phyloP scores from a whole-genome alignment of 2,329 filamentous ascomycete species.

The Sclerotinia spermophila region DNA sequence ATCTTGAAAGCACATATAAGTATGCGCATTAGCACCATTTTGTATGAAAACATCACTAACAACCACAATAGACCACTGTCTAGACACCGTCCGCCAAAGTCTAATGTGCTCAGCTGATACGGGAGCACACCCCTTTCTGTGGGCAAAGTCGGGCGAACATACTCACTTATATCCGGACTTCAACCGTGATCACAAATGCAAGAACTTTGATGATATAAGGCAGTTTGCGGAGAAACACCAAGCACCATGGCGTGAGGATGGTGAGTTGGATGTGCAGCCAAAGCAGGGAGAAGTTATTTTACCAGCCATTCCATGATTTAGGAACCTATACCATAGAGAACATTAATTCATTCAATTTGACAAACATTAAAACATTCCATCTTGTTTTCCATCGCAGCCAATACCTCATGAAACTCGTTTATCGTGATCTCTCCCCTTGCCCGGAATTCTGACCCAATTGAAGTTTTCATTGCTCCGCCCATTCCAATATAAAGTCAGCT shows the following conservation, averaged over 20 bases:
- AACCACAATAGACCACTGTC: constrained; percentile 43
- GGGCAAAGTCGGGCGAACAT: constrained; percentile 44
- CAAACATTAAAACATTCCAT: neutral
- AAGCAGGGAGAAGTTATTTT: constrained; percentile 26
- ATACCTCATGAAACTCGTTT: neutral
- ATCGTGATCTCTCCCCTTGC: neutral
- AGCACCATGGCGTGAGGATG: constrained; percentile 33
- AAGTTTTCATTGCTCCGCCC: neutral
- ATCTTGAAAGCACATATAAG: constrained; percentile 47
- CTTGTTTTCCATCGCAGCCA: neutral
- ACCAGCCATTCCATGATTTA: constrained; percentile 29
- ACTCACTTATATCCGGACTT: constrained; percentile 49
- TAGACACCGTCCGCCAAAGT: constrained; percentile 52
- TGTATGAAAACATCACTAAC: neutral
- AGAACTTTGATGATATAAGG: constrained; percentile 50
- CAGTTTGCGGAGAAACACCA: constrained; percentile 49
- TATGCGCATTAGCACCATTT: neutral
- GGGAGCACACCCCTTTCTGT: constrained; percentile 51
- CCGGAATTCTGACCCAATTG: neutral
- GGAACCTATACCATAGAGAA: neutral
- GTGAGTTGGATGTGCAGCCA: constrained; percentile 32
- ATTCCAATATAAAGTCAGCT: neutral
- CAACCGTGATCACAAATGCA: constrained; percentile 50
- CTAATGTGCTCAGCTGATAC: constrained; percentile 53
- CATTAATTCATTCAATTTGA: neutral